Evolutionary conservation across 352 stramenopile species (phyloP).

Genomic region (Globisporangium perplexum): DNA sequence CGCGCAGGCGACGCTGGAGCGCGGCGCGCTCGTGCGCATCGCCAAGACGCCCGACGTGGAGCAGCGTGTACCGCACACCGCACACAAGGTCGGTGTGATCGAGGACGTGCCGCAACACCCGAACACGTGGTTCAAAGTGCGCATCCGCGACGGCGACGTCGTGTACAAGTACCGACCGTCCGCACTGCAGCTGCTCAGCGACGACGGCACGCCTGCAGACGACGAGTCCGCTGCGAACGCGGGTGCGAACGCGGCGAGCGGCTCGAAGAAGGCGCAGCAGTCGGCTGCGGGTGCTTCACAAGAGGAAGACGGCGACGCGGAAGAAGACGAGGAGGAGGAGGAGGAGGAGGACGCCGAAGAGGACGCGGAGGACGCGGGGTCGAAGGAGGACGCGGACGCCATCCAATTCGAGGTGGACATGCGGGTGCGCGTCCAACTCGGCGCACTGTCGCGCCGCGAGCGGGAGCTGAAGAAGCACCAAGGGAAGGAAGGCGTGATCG

Average conservation of each 20-base stretch:
- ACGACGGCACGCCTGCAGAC: conserved; percentile 12
- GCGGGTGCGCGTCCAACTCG: conserved; percentile 50
- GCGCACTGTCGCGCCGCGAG: conserved; percentile 36
- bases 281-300: conserved; percentile 15
- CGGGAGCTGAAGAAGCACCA: conserved; percentile 66
- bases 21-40: conserved; percentile 65
- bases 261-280: too few relatives aligned
- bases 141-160: conserved; percentile 78
- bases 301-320: conserved; percentile 18
- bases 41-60: conserved; percentile 72
- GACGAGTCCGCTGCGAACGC: conserved; percentile 18
- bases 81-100: conserved; percentile 73
- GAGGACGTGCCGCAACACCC: conserved; percentile 78
- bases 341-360: conserved; percentile 21
- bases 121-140: conserved; percentile 86
- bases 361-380: conserved; percentile 26
- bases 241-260: too few relatives aligned
- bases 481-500: conserved; percentile 60
- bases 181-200: conserved; percentile 48
- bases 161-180: conserved; percentile 86
- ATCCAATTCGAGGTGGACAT: conserved; percentile 41
- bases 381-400: conserved; percentile 36
- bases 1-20: conserved; percentile 40
- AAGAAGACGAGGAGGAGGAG: conserved; percentile 17
- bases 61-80: conserved; percentile 75